phyloP scores from a whole-genome alignment of 805 yeast genomes.

The Starmerella stigmatis region DNA sequence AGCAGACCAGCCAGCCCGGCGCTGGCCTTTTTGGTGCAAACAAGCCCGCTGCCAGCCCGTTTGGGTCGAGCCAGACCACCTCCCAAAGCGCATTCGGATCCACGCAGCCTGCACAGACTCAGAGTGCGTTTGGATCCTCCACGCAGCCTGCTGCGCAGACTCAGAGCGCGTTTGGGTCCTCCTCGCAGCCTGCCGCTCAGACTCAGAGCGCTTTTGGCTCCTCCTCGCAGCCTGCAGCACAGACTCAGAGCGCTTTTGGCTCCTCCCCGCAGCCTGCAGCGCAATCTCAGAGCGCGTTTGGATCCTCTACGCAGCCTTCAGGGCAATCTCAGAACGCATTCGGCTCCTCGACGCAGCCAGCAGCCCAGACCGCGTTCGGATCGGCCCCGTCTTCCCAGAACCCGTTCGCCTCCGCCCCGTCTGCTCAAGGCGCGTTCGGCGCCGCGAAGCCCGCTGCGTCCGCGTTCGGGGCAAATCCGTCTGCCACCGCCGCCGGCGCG shows the following conservation, averaged over 20 bases:
- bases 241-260: background rate
- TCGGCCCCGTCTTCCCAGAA: background rate
- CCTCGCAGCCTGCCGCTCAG: background rate
- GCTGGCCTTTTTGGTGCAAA: background rate
- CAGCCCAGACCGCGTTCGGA: background rate
- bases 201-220: background rate
- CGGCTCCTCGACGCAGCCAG: background rate
- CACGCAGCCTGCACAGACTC: background rate
- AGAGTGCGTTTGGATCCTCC: background rate
- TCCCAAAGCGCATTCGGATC: constrained; percentile 4
- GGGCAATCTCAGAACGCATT: background rate
- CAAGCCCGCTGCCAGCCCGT: background rate
- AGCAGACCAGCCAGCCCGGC: background rate
- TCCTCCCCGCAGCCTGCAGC: background rate
- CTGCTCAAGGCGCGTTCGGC: background rate
- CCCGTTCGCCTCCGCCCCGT: background rate
- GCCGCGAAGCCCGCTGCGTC: background rate
- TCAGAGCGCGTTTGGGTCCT: background rate
- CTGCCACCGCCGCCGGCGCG: background rate
- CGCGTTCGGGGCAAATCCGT: background rate
- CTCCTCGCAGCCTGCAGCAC: background rate
- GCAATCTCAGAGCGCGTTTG: background rate
- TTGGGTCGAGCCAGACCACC: background rate
- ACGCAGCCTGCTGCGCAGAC: background rate
- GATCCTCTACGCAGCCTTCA: background rate